Percentiles rank a stretch among this genome's conserved stretches.
Evolutionary conservation across 345 rosid species (phyloP).

Genomic region (Garcia nutans): DNA sequence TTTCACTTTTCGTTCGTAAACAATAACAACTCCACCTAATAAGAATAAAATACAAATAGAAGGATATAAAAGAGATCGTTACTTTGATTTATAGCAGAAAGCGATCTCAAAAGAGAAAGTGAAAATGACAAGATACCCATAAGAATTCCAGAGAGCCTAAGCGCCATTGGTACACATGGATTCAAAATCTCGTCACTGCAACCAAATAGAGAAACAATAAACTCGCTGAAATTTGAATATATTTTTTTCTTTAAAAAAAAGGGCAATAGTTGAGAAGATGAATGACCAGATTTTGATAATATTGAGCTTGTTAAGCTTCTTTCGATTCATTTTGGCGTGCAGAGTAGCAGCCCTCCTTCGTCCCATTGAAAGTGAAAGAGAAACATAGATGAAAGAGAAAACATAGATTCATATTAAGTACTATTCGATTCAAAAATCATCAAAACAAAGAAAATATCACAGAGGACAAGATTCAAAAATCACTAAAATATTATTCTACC

Average conservation of each 20-base stretch:
- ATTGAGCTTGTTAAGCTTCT: slow-evolving; percentile 65
- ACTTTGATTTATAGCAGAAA: neutral
- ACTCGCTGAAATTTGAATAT: neutral
- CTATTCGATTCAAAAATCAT: neutral
- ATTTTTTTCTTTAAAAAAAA: neutral
- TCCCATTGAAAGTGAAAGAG: neutral
- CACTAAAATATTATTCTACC: neutral
- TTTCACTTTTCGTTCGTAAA: slow-evolving; percentile 88
- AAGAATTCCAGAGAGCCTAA: slow-evolving; percentile 83
- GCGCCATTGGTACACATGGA: slow-evolving; percentile 91
- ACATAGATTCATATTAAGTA: slow-evolving; percentile 3
- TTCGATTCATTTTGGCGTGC: slow-evolving; percentile 81
- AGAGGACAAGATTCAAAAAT: too few relatives aligned
- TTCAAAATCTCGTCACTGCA: slow-evolving; percentile 86
- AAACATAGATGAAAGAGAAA: slow-evolving; percentile 14
- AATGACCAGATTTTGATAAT: slow-evolving; percentile 71
- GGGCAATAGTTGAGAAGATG: neutral
- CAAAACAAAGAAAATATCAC: neutral
- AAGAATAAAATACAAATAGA: neutral
- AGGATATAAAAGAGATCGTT: neutral
- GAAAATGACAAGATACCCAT: slow-evolving; percentile 53
- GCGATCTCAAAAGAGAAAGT: neutral
- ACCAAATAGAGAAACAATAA: neutral
- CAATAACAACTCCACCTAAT: slow-evolving; percentile 89
- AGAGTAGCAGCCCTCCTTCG: slow-evolving; percentile 87